Evolutionary conservation across 2,329 filamentous ascomycete genomes (phyloP).

Genomic region (Curvularia sp.): DNA sequence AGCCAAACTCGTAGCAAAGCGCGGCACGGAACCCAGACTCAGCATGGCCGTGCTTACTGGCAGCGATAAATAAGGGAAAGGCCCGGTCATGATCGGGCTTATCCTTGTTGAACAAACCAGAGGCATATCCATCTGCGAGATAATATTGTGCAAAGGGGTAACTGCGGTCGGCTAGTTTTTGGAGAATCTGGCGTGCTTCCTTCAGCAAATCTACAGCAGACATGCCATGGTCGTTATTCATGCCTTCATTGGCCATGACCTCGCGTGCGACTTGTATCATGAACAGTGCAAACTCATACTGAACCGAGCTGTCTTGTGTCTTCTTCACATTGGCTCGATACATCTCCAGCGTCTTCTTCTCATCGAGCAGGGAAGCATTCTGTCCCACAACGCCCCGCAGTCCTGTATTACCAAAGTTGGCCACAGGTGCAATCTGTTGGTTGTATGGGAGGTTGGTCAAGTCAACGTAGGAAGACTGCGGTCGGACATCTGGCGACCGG

Average conservation of each 20-base stretch:
- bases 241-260: conserved; percentile 53
- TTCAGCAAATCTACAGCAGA: conserved; percentile 71
- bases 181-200: conserved; percentile 88
- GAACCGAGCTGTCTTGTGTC: conserved; percentile 85
- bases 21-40: conserved; percentile 94
- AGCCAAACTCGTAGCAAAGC: conserved; percentile 97
- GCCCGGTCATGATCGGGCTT: conserved; percentile 91
- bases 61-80: conserved; percentile 89
- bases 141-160: conserved; percentile 99
- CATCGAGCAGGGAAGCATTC: conserved; percentile 88
- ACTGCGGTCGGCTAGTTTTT: conserved; percentile 82
- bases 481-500: conserved; percentile 65
- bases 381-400: conserved; percentile 81
- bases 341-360: conserved; percentile 96
- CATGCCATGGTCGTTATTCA: conserved; percentile 52
- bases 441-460: conserved; percentile 75
- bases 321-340: conserved; percentile 97
- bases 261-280: conserved; percentile 90
- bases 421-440: conserved; percentile 72
- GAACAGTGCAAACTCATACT: conserved; percentile 96
- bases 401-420: conserved; percentile 78
- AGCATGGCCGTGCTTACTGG: conserved; percentile 95
- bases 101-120: conserved; percentile 92
- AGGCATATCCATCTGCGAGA: conserved; percentile 90
- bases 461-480: conserved; percentile 68